These are phyloP conservation scores for Ganoderma lucidum DNA, from an alignment of 1,284 basidiomycete species.

Conservation along the genomic window DNA sequence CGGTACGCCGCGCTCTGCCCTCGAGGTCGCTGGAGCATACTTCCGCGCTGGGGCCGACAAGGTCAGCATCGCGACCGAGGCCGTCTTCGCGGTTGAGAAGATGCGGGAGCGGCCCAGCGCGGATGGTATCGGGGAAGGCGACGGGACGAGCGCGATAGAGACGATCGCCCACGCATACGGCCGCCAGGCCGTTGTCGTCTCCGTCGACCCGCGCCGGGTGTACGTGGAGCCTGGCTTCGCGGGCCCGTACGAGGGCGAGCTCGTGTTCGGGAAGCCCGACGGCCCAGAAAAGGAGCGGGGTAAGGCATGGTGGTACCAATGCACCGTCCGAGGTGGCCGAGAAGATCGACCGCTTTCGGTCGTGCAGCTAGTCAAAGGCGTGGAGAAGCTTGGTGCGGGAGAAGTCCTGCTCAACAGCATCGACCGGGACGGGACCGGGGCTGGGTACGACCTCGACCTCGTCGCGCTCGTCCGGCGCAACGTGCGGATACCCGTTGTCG, in stretches of 20 bases:
- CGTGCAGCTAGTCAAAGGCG: slow-evolving; percentile 90
- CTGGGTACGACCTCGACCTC: slow-evolving; percentile 92
- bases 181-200: slow-evolving; percentile 97
- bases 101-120: slow-evolving; percentile 60
- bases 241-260: slow-evolving; percentile 75
- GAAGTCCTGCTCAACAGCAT: slow-evolving; percentile 98
- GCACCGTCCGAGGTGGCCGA: slow-evolving; percentile 95
- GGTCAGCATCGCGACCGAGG: slow-evolving; percentile 96
- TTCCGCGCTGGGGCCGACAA: slow-evolving; percentile 99
- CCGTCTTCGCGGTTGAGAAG: slow-evolving; percentile 92
- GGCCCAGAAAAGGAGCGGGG: slow-evolving; percentile 66
- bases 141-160: slow-evolving; percentile 92
- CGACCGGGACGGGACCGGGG: slow-evolving; percentile 94
- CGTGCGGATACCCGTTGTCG: slow-evolving; percentile 93
- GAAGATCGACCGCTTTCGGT: slow-evolving; percentile 91
- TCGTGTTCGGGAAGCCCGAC: slow-evolving; percentile 64
- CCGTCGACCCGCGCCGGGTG: slow-evolving; percentile 92
- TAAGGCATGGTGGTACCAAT: slow-evolving; percentile 98
- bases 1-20: slow-evolving; percentile 85
- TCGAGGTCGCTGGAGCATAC: slow-evolving; percentile 96
- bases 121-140: slow-evolving; percentile 48
- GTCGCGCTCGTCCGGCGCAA: slow-evolving; percentile 78
- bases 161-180: slow-evolving; percentile 93
- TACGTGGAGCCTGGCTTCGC: slow-evolving; percentile 80
- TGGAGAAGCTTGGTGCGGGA: slow-evolving; percentile 91